These are phyloP conservation scores for Aegilops bicornis DNA, from an alignment of 176 grass and related monocot species.

Conservation along the genomic window DNA sequence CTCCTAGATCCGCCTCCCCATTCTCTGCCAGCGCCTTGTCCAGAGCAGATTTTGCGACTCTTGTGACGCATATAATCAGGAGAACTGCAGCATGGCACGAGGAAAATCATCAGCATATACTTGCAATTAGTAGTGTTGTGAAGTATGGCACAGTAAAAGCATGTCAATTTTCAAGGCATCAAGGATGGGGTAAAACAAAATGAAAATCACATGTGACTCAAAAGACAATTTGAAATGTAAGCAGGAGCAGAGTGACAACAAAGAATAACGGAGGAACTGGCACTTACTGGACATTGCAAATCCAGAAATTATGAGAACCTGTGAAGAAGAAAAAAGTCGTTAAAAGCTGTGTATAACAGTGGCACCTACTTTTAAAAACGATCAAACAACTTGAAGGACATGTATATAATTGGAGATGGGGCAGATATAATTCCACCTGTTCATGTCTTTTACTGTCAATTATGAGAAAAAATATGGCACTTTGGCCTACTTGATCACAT, in stretches of 20 bases:
- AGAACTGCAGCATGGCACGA: slow-evolving; percentile 45
- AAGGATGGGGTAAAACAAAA: background rate
- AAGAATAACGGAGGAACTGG: background rate
- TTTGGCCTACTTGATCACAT: background rate
- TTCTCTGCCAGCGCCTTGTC: slow-evolving; percentile 95
- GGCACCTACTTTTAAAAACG: background rate
- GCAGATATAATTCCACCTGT: background rate
- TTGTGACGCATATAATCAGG: slow-evolving; percentile 82
- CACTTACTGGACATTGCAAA: slow-evolving; percentile 78
- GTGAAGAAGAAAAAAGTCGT: slow-evolving; percentile 38
- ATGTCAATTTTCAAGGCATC: background rate
- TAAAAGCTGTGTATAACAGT: background rate
- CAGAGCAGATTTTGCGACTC: slow-evolving; percentile 72
- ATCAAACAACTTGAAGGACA: background rate
- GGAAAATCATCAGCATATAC: background rate
- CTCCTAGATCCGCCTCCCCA: slow-evolving; percentile 46
- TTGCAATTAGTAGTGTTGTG: background rate
- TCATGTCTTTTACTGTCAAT: background rate
- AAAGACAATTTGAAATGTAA: background rate
- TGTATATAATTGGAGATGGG: background rate
- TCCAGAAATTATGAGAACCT: slow-evolving; percentile 83
- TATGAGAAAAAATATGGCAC: background rate
- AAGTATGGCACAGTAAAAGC: background rate
- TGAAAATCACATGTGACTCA: background rate
- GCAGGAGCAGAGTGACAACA: background rate